phyloP scores from a whole-genome alignment of 73 alveolate genomes.

The Tetrahymena thermophila region DNA sequence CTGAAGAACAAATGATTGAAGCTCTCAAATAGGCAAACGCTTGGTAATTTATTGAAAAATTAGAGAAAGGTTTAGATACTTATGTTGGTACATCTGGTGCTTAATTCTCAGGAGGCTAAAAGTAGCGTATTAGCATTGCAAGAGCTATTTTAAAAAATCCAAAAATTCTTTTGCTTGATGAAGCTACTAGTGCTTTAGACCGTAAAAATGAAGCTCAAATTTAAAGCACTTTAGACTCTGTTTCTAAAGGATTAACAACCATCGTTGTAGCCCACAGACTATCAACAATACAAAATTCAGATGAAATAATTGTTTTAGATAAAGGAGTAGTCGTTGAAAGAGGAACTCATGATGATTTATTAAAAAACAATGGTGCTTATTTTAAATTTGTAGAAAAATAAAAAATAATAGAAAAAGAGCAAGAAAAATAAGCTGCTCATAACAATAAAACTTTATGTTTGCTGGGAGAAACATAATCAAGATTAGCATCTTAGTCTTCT shows the following conservation, averaged over 20 bases:
- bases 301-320: constrained; percentile 54
- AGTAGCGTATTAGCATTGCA: constrained; percentile 76
- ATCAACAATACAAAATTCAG: constrained; percentile 55
- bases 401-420: not conserved
- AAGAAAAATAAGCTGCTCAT: not conserved
- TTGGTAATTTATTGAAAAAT: constrained; percentile 45
- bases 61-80: constrained; percentile 40
- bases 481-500: not conserved
- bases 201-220: constrained; percentile 74
- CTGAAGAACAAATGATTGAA: constrained; percentile 59
- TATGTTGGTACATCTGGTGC: constrained; percentile 59
- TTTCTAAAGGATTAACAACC: constrained; percentile 61
- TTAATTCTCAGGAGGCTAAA: constrained; percentile 67
- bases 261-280: constrained; percentile 75
- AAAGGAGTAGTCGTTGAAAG: constrained; percentile 51
- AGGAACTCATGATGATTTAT: constrained; percentile 39
- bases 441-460: not conserved
- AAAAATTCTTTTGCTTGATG: constrained; percentile 55
- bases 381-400: constrained; percentile 1
- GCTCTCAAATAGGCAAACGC: constrained; percentile 77
- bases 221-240: constrained; percentile 52
- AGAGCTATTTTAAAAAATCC: constrained; percentile 74
- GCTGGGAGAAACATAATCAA: not conserved
- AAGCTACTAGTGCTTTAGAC: constrained; percentile 77
- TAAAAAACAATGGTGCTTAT: constrained; percentile 9